Conservation (phyloP, 768 basidiomycete genomes). For the Mycena galericulata region DNA sequence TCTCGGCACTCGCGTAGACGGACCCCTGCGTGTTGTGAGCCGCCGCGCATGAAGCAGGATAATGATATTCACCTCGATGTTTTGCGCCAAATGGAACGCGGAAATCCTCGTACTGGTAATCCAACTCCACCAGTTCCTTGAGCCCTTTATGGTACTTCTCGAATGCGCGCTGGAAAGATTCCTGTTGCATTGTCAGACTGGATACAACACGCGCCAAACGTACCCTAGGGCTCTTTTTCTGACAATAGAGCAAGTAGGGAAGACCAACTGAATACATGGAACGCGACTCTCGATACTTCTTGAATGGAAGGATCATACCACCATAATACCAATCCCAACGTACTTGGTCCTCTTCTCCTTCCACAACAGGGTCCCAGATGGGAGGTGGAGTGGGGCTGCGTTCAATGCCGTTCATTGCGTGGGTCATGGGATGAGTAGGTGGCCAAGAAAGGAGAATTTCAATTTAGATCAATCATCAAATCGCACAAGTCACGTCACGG, state of each 20-base stretch:
- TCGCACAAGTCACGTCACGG: too few species aligned
- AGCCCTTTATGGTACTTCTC: slow-evolving; percentile 15
- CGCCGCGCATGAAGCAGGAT: neutral
- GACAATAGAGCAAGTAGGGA: neutral
- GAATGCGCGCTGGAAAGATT: neutral
- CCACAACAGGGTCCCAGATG: neutral
- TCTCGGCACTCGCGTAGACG: slow-evolving; percentile 8
- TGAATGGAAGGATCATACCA: neutral
- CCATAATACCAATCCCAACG: neutral
- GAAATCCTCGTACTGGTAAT: slow-evolving; percentile 12
- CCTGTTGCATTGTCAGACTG: neutral
- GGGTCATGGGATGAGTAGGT: too few species aligned
- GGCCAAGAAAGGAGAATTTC: neutral
- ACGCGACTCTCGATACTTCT: neutral
- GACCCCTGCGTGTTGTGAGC: neutral
- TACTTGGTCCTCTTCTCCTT: neutral
- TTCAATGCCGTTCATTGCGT: too few species aligned
- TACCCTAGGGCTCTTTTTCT: neutral
- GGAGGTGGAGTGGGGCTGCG: neutral
- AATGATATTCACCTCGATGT: neutral
- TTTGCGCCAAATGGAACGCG: slow-evolving; percentile 12
- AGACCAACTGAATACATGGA: neutral
- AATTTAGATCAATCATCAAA: too few species aligned
- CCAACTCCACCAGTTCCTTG: neutral
- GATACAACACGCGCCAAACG: neutral